phyloP scores from a whole-genome alignment of 2,329 filamentous ascomycete species.

The Coniosporium tulheliwenetii region DNA sequence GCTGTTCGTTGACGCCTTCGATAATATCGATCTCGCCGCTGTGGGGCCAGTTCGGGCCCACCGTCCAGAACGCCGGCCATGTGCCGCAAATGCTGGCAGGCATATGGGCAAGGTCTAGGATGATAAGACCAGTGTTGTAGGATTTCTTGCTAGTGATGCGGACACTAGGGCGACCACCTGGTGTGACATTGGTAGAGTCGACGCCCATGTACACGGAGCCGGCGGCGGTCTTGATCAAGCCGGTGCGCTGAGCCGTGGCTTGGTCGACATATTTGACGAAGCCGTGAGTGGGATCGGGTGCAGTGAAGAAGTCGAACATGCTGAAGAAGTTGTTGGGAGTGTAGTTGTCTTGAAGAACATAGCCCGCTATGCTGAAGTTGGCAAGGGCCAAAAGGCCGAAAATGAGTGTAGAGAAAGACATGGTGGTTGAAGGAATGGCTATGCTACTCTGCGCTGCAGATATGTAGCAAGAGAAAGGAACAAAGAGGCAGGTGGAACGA shows the following conservation, averaged over 20 bases:
- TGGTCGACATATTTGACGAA: slow-evolving; percentile 55
- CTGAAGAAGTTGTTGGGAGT: slow-evolving; percentile 34
- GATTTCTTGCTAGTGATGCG: slow-evolving; percentile 50
- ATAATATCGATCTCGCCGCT: slow-evolving; percentile 66
- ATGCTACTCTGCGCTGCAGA: not conserved
- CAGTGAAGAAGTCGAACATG: slow-evolving; percentile 36
- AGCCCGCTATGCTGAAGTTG: slow-evolving; percentile 8
- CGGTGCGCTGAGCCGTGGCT: slow-evolving; percentile 38
- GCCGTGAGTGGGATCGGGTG: slow-evolving; percentile 56
- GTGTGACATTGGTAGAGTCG: slow-evolving; percentile 42
- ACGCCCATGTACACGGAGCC: slow-evolving; percentile 49
- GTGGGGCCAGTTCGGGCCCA: slow-evolving; percentile 54
- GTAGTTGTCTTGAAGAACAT: slow-evolving; percentile 17
- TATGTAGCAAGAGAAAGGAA: too few relatives aligned
- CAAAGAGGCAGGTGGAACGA: too few relatives aligned
- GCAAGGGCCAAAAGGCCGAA: slow-evolving; percentile 26
- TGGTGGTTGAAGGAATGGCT: slow-evolving; percentile 6
- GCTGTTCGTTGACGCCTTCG: slow-evolving; percentile 55
- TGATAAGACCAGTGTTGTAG: slow-evolving; percentile 52
- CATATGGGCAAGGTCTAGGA: slow-evolving; percentile 61
- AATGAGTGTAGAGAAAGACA: slow-evolving; percentile 9
- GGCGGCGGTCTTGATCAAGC: slow-evolving; percentile 26
- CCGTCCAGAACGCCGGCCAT: slow-evolving; percentile 53
- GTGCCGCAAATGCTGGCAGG: slow-evolving; percentile 53
- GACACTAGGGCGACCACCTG: slow-evolving; percentile 51